These are phyloP conservation scores for Colletotrichum sublineola DNA, from an alignment of 2,329 filamentous ascomycete species.

Conservation along the genomic window DNA sequence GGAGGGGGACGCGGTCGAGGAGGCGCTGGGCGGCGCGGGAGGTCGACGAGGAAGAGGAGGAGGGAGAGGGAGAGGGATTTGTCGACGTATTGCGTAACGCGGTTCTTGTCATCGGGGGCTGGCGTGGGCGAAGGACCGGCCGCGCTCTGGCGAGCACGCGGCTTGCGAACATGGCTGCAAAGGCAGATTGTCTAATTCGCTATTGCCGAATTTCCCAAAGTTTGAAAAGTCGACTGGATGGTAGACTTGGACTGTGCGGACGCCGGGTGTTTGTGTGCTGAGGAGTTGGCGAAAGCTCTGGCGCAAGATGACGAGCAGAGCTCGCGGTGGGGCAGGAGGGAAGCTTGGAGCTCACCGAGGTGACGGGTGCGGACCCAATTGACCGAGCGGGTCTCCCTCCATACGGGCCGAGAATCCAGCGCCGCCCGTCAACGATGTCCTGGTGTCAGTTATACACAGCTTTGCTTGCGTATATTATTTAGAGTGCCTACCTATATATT, in stretches of 20 bases:
- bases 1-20: slow-evolving; percentile 70
- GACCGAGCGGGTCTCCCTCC: slow-evolving; percentile 13
- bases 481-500: no score
- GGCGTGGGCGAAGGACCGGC: not conserved
- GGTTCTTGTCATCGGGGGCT: not conserved
- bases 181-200: not conserved
- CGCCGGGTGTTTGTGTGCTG: not conserved
- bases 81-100: slow-evolving; percentile 14
- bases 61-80: not conserved
- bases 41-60: slow-evolving; percentile 44
- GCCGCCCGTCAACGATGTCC: not conserved
- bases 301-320: not conserved
- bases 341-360: slow-evolving; percentile 1
- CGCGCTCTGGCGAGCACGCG: slow-evolving; percentile 14
- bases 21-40: slow-evolving; percentile 58
- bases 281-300: not conserved
- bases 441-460: not conserved
- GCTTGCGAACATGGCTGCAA: slow-evolving; percentile 11
- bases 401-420: slow-evolving; percentile 3
- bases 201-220: no score
- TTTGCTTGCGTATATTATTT: not conserved
- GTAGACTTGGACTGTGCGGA: not conserved
- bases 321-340: slow-evolving; percentile 2
- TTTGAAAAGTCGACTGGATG: not conserved
- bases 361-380: not conserved